Evolutionary conservation across 225 moss, liverwort and hornwort species (phyloP).

Genomic region (Ulota crispa): DNA sequence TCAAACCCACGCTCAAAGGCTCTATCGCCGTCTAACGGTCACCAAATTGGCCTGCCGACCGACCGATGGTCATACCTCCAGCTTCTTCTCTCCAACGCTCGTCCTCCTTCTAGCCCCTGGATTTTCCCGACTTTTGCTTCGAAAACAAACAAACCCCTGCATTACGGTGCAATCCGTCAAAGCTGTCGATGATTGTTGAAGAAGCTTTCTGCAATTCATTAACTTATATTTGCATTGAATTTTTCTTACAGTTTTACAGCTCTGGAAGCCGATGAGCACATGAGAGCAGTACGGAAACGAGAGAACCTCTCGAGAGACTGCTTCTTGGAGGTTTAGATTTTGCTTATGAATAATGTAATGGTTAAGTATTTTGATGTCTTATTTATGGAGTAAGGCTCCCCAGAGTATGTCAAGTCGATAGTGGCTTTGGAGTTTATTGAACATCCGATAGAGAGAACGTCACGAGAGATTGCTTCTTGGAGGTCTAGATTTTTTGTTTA

Average conservation of each 20-base stretch:
- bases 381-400: neutral
- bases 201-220: neutral
- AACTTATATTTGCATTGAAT: neutral
- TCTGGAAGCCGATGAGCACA: neutral
- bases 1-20: conserved; percentile 33
- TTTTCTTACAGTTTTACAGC: neutral
- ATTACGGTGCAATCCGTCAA: neutral
- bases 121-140: neutral
- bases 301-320: neutral
- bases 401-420: neutral
- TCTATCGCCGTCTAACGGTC: conserved; percentile 23
- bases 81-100: neutral
- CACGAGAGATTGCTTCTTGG: too few species aligned
- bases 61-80: conserved; percentile 17
- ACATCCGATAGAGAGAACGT: neutral
- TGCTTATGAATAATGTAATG: neutral
- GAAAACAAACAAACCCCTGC: neutral
- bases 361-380: too few species aligned
- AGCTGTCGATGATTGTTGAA: neutral
- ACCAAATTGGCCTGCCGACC: conserved; percentile 3
- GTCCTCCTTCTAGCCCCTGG: too few species aligned
- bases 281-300: neutral
- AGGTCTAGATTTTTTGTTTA: too few species aligned
- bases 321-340: neutral
- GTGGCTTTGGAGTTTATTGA: neutral